phyloP scores from a whole-genome alignment of 306 rosid species.

The Adenanthera pavonina region DNA sequence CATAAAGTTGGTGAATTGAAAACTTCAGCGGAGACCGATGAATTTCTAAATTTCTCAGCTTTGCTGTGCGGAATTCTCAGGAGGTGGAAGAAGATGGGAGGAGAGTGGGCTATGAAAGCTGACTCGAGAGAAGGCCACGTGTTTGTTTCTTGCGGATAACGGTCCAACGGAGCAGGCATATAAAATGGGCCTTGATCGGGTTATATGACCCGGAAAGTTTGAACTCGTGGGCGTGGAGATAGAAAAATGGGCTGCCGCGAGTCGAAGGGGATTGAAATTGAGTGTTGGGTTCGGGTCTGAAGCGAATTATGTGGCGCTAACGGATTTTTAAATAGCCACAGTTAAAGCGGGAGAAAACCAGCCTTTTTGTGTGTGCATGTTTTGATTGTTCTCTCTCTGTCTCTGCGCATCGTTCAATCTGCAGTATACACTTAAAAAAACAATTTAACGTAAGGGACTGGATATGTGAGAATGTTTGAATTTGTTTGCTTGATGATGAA shows the following conservation, averaged over 20 bases:
- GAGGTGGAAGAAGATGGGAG: conserved; percentile 21
- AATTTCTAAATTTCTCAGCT: neutral
- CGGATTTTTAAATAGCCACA: conserved; percentile 39
- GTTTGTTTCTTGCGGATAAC: conserved; percentile 66
- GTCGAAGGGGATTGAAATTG: neutral
- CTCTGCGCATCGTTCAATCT: too few species aligned
- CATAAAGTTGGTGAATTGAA: neutral
- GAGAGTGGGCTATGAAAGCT: conserved; percentile 20
- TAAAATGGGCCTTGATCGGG: conserved; percentile 23
- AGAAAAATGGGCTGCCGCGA: neutral
- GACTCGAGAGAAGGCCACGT: conserved; percentile 66
- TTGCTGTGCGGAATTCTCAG: conserved; percentile 20
- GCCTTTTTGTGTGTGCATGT: neutral
- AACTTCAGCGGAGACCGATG: neutral
- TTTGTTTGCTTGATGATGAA: too few species aligned
- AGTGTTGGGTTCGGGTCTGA: conserved; percentile 22
- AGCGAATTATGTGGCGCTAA: conserved; percentile 33
- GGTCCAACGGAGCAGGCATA: conserved; percentile 1
- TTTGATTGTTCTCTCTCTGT: too few species aligned
- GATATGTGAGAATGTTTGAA: too few species aligned
- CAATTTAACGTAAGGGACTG: too few species aligned
- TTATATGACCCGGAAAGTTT: conserved; percentile 28
- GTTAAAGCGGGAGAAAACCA: conserved; percentile 43
- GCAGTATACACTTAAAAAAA: too few species aligned
- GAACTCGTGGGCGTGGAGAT: neutral